Percentiles rank a stretch among this genome's conserved stretches.
Conservation (phyloP, 2,329 filamentous ascomycete genomes). For the Pestalotiopsis sp. region DNA sequence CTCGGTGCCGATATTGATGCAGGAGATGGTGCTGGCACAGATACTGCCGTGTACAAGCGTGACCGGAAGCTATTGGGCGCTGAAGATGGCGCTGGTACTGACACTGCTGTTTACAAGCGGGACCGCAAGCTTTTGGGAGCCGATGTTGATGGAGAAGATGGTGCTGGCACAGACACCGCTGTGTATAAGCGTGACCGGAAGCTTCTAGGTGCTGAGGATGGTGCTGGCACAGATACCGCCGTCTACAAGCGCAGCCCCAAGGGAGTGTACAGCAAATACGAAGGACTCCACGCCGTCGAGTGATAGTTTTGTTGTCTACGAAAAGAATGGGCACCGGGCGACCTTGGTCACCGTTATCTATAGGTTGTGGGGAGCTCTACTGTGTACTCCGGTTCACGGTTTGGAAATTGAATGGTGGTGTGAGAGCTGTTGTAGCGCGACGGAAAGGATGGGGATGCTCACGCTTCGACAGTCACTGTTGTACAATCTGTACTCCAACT, state of each 20-base stretch:
- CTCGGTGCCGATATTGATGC: neutral
- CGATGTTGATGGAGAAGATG: neutral
- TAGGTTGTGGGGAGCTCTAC: neutral
- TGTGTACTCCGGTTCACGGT: neutral
- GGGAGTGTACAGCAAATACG: neutral
- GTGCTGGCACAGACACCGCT: neutral
- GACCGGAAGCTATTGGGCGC: neutral
- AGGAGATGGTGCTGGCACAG: neutral
- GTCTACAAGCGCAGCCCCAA: neutral
- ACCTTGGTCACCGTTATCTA: neutral
- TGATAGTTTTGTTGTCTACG: neutral
- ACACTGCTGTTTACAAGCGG: neutral
- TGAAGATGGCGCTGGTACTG: neutral
- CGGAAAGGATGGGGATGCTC: neutral
- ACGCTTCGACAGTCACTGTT: neutral
- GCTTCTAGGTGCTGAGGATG: too few relatives aligned
- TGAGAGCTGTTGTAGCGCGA: neutral
- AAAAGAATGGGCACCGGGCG: neutral
- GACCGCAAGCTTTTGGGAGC: too few relatives aligned
- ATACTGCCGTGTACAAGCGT: neutral
- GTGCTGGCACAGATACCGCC: too few relatives aligned
- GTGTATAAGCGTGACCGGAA: too few relatives aligned
- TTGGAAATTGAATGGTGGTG: neutral
- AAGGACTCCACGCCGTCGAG: neutral
- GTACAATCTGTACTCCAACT: neutral